Percentiles rank a stretch among this genome's conserved stretches.
Conservation (phyloP, 129 eudicot genomes). For the Dittrichia graveolens region DNA sequence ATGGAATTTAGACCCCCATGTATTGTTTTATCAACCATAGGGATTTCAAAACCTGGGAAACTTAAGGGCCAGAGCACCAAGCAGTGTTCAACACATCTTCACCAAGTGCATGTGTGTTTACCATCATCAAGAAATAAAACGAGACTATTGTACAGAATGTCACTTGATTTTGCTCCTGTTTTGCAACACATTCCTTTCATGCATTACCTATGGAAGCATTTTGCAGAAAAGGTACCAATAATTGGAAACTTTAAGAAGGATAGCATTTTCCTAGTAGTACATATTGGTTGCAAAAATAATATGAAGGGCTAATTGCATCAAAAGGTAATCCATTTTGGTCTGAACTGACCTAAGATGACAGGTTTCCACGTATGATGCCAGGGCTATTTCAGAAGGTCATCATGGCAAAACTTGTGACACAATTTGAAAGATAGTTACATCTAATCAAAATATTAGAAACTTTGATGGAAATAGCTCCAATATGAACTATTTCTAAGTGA, state of each 20-base stretch:
- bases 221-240: conserved; percentile 72
- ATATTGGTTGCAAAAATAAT: not conserved
- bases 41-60: conserved; percentile 89
- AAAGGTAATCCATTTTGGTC: no score
- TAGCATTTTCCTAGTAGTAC: not conserved
- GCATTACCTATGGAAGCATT: conserved; percentile 73
- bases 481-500: not conserved
- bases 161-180: conserved; percentile 85
- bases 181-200: conserved; percentile 74
- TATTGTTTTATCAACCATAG: conserved; percentile 85
- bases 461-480: not conserved
- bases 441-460: no score
- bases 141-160: conserved; percentile 81
- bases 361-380: no score
- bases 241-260: not conserved
- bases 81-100: conserved; percentile 89
- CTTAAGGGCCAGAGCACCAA: conserved; percentile 75
- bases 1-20: conserved; percentile 93
- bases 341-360: no score
- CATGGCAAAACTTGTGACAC: no score
- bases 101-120: conserved; percentile 93
- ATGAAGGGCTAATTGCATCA: no score
- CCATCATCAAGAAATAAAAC: conserved; percentile 79
- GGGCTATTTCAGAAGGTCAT: no score
- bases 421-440: no score